These are phyloP conservation scores for Monilinia polystroma DNA, from an alignment of 2,329 filamentous ascomycete genomes.

Conservation along the genomic window DNA sequence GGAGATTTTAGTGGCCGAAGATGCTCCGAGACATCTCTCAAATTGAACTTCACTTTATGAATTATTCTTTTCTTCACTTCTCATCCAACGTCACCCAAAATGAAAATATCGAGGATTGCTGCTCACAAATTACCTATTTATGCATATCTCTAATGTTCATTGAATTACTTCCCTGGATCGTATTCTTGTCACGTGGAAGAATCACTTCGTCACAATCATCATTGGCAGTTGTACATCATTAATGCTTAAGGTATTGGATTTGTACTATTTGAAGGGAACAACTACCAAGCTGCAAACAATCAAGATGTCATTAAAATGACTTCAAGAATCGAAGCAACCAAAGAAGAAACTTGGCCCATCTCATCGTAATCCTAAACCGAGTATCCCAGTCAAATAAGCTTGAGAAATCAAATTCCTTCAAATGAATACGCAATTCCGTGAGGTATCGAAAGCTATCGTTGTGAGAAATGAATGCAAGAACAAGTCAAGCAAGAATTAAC, in stretches of 20 bases:
- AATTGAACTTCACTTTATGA: neutral
- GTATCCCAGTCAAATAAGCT: constrained; percentile 4
- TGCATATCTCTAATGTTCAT: neutral
- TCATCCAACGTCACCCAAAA: neutral
- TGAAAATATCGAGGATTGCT: neutral
- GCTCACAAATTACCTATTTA: too few relatives aligned
- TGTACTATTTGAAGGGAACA: constrained; percentile 19
- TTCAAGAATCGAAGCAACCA: constrained; percentile 14
- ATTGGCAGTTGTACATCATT: neutral
- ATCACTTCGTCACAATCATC: neutral
- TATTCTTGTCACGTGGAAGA: neutral
- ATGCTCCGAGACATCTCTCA: constrained; percentile 4
- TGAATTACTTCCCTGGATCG: neutral
- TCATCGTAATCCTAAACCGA: constrained; percentile 19
- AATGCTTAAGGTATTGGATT: constrained; percentile 1
- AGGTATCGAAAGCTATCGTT: constrained; percentile 4
- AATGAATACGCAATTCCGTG: neutral
- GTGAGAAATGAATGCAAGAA: constrained; percentile 21
- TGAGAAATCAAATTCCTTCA: constrained; percentile 4
- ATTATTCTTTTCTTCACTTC: neutral
- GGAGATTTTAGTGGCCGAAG: neutral
- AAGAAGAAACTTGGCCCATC: constrained; percentile 15
- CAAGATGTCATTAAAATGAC: constrained; percentile 13
- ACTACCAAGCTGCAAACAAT: constrained; percentile 18
- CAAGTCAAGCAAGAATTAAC: neutral